Evolutionary conservation across 2,329 filamentous ascomycete species (phyloP), one percentile per base, ranked within the genome.

Genomic region (Geosmithia morbida): DNA sequence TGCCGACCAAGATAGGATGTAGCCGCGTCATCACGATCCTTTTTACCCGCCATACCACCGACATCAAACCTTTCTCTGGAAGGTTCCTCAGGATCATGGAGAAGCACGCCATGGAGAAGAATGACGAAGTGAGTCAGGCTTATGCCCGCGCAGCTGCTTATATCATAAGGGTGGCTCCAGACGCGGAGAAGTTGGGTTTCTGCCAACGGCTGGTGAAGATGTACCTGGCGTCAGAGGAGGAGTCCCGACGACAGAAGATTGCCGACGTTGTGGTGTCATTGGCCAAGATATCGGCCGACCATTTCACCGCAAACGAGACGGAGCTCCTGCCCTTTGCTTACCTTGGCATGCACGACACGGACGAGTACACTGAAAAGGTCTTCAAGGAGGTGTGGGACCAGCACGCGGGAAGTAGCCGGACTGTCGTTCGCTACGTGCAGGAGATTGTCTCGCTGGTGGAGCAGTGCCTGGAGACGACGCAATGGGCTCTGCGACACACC

Each of bases 1-100:
- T 97, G 65, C 90, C 90, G 2, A 94, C 88, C 0, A 97, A 97
- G 67, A 84, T 97, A 44, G 92, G 88, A 39, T 94, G 88, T 57
- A 85, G 84, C 52, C 79, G 87, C 48, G 81, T 96, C 2, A 72
- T 98, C 30, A 84, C 86, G 7, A 89, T 87, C 1, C 72, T 98
- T 7, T 85, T 87, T 46, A 90, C 89, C 46, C 79, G 87, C 13
- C 85, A 90, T 53, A 79, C 77, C 37, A 74, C 81, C 39, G 70
- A 89, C 29, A 86, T 96, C 61, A 76, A 75, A 39, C 81, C 85
- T 0, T 81, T 89, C 56, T 82, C 86, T 13, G 78, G 85, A 51
- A 71, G 74, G 8, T 88, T 96, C 56, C 69, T 96, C 46, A 83
- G 81, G 53, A 61, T 88, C 10, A 74, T 95, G 52, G 79, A 87